A percentile compares a stretch with the other conserved stretches of the same genome.
Evolutionary conservation across 768 basidiomycete species (phyloP).

Genomic region (Suillus lakei): DNA sequence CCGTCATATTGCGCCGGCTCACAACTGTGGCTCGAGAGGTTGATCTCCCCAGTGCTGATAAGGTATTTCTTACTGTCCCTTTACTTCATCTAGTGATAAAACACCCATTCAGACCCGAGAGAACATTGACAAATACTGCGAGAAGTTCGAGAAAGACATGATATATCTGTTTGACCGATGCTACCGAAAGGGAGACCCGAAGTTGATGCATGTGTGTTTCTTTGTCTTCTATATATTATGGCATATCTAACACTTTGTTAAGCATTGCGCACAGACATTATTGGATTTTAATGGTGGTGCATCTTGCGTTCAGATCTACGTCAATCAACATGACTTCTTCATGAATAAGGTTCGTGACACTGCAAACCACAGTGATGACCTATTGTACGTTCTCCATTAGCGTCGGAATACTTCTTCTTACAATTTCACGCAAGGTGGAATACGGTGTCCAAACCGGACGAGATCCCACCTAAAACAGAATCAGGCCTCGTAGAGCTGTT

Average conservation of each 20-base stretch:
- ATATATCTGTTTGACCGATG: slow-evolving; percentile 93
- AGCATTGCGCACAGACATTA: slow-evolving; percentile 98
- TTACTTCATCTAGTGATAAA: not conserved
- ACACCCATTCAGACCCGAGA: slow-evolving; percentile 70
- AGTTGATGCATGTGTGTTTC: slow-evolving; percentile 92
- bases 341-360: slow-evolving; percentile 86
- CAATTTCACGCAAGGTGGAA: slow-evolving; percentile 66
- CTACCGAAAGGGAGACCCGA: slow-evolving; percentile 96
- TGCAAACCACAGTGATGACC: slow-evolving; percentile 56
- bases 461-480: slow-evolving; percentile 77
- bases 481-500: slow-evolving; percentile 81
- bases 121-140: slow-evolving; percentile 95
- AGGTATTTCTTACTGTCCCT: slow-evolving; percentile 46
- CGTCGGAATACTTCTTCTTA: not conserved
- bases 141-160: slow-evolving; percentile 99
- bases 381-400: slow-evolving; percentile 47
- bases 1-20: slow-evolving; percentile 83
- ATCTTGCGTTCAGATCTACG: slow-evolving; percentile 97
- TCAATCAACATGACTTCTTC: slow-evolving; percentile 99
- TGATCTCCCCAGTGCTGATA: slow-evolving; percentile 81
- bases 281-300: slow-evolving; percentile 98
- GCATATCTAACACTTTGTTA: slow-evolving; percentile 6
- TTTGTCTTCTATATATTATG: slow-evolving; percentile 15
- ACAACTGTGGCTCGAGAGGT: slow-evolving; percentile 92
- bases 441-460: slow-evolving; percentile 77